A percentile compares a stretch with the other conserved stretches of the same genome.
Evolutionary conservation across 2,329 filamentous ascomycete genomes (phyloP).

Genomic region (Colletotrichum sp.): DNA sequence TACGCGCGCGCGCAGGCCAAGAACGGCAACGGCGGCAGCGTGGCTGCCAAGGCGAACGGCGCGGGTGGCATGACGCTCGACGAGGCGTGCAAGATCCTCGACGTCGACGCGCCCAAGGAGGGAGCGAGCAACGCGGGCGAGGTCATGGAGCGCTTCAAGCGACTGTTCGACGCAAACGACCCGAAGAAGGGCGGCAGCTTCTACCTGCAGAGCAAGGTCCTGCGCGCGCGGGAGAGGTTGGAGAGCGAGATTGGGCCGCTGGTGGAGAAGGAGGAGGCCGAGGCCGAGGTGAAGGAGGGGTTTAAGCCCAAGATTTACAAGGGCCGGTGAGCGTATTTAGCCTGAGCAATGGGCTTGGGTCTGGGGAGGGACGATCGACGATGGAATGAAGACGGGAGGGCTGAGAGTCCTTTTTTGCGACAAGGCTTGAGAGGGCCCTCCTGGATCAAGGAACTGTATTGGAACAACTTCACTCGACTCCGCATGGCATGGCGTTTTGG

Average conservation of each 20-base stretch:
- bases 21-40: conserved; percentile 54
- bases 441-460: conserved; percentile 5
- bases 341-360: not conserved
- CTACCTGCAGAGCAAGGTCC: conserved; percentile 96
- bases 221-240: conserved; percentile 89
- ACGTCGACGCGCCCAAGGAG: conserved; percentile 85
- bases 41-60: conserved; percentile 45
- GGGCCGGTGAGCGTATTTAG: conserved; percentile 47
- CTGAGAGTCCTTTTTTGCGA: not conserved
- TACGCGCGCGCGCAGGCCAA: conserved; percentile 78
- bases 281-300: conserved; percentile 81
- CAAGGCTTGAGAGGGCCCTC: not conserved
- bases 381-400: not conserved
- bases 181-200: conserved; percentile 96
- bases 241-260: conserved; percentile 82
- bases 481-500: conserved; percentile 24
- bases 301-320: conserved; percentile 97
- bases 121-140: conserved; percentile 80
- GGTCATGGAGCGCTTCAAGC: conserved; percentile 88
- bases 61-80: conserved; percentile 85
- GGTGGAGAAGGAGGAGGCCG: conserved; percentile 71
- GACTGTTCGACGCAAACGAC: conserved; percentile 91
- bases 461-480: conserved; percentile 24
- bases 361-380: not conserved
- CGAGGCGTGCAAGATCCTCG: conserved; percentile 96